These are phyloP conservation scores for Elsinoe ampelina DNA, from an alignment of 2,329 filamentous ascomycete genomes.

Conservation along the genomic window DNA sequence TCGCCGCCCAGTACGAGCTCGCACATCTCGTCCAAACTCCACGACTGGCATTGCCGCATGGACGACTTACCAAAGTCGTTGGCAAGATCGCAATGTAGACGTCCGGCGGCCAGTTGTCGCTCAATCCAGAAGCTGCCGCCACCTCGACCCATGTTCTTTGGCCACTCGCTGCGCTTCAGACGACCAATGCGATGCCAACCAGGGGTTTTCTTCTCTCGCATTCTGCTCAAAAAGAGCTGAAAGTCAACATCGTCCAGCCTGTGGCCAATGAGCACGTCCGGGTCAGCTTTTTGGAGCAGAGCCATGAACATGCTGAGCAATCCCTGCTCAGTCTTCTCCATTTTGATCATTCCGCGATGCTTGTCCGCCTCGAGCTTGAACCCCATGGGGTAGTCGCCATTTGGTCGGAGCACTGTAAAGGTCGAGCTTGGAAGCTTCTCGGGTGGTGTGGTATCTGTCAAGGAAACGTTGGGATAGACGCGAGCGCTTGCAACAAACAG, in stretches of 20 bases:
- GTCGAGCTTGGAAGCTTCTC: slow-evolving; percentile 83
- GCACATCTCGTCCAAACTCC: slow-evolving; percentile 97
- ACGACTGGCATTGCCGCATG: slow-evolving; percentile 95
- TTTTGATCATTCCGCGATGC: slow-evolving; percentile 65
- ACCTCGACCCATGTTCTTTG: slow-evolving; percentile 71
- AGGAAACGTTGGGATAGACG: slow-evolving; percentile 80
- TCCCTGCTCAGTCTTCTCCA: slow-evolving; percentile 75
- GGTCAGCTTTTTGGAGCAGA: slow-evolving; percentile 77
- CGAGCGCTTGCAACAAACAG: slow-evolving; percentile 84
- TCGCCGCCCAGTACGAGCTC: slow-evolving; percentile 71
- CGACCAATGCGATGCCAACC: slow-evolving; percentile 92
- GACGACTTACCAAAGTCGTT: slow-evolving; percentile 96
- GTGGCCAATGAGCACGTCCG: slow-evolving; percentile 88
- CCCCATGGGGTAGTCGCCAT: slow-evolving; percentile 69
- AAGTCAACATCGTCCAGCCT: slow-evolving; percentile 97
- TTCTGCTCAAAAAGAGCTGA: slow-evolving; percentile 74
- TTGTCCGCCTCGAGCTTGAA: slow-evolving; percentile 73
- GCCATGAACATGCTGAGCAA: slow-evolving; percentile 83
- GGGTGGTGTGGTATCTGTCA: slow-evolving; percentile 78
- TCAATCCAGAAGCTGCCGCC: slow-evolving; percentile 90
- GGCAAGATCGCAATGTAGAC: slow-evolving; percentile 83
- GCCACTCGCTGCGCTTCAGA: slow-evolving; percentile 76
- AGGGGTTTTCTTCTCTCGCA: slow-evolving; percentile 83
- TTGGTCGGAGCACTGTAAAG: slow-evolving; percentile 83
- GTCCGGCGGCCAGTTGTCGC: slow-evolving; percentile 77